Conservation (phyloP, 495 filamentous ascomycete genomes). For the Hyaloscypha variabilis region DNA sequence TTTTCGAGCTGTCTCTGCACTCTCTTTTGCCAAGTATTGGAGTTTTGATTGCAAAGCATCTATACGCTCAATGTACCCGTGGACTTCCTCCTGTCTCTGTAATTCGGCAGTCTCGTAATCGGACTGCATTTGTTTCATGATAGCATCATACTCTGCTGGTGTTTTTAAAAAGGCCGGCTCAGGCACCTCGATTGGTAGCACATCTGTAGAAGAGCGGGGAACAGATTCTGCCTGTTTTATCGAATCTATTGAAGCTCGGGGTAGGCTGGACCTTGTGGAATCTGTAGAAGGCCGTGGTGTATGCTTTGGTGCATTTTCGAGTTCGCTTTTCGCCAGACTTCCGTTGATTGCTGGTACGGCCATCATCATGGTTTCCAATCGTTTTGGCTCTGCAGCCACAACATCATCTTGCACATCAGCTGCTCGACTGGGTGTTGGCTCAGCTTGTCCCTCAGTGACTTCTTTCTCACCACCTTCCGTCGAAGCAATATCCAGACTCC, state of each 20-base stretch:
- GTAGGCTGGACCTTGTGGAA: constrained; percentile 22
- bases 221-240: neutral
- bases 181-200: neutral
- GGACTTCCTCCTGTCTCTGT: constrained; percentile 76
- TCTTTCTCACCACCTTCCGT: constrained; percentile 15
- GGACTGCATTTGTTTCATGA: constrained; percentile 52
- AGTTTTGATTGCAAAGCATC: constrained; percentile 92
- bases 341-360: constrained; percentile 1
- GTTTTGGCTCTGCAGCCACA: constrained; percentile 1
- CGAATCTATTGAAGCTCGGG: constrained; percentile 29
- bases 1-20: constrained; percentile 69
- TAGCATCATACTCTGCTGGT: constrained; percentile 25
- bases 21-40: constrained; percentile 79
- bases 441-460: neutral
- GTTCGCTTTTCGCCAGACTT: neutral
- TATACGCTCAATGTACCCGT: constrained; percentile 84
- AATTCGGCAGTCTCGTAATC: constrained; percentile 62
- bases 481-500: constrained; percentile 25
- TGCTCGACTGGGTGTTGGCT: neutral
- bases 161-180: constrained; percentile 5
- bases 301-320: neutral
- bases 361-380: constrained; percentile 10
- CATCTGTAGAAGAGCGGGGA: constrained; percentile 1
- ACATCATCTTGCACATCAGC: neutral
- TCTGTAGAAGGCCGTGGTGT: constrained; percentile 24